Percentiles rank a stretch among this genome's conserved stretches.
Conservation (phyloP, 2,329 filamentous ascomycete genomes). For the Elsinoe fawcettii region DNA sequence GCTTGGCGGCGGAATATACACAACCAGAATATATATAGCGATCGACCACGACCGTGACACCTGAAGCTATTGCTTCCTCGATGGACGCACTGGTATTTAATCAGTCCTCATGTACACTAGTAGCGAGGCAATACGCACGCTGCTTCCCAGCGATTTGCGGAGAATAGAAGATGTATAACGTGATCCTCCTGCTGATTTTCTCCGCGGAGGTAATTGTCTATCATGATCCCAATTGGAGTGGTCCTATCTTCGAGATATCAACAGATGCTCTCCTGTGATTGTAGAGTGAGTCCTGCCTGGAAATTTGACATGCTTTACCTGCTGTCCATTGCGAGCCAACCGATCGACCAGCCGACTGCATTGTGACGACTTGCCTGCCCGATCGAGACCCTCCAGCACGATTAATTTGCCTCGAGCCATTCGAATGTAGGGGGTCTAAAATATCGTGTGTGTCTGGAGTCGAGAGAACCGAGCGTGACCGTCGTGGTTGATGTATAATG, state of each 20-base stretch:
- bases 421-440: not conserved
- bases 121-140: conserved; percentile 27
- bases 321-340: conserved; percentile 44
- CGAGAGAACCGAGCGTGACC: not conserved
- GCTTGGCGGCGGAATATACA: conserved; percentile 86
- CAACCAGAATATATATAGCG: conserved; percentile 93
- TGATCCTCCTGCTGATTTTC: conserved; percentile 72
- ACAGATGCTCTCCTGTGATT: not conserved
- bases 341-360: conserved; percentile 57
- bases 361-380: conserved; percentile 89
- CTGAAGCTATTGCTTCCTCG: conserved; percentile 46
- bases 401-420: conserved; percentile 57
- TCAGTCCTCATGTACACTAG: conserved; percentile 1
- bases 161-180: conserved; percentile 82
- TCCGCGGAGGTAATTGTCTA: conserved; percentile 71
- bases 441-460: not conserved
- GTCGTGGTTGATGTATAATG: not conserved
- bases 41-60: conserved; percentile 75
- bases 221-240: conserved; percentile 79
- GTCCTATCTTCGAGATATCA: conserved; percentile 56
- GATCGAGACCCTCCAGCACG: conserved; percentile 80
- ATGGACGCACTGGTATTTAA: conserved; percentile 29
- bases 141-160: conserved; percentile 81
- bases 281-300: conserved; percentile 44
- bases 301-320: conserved; percentile 56